Conservation (phyloP, 306 rosid species). For the Gastrolobium villosum region DNA sequence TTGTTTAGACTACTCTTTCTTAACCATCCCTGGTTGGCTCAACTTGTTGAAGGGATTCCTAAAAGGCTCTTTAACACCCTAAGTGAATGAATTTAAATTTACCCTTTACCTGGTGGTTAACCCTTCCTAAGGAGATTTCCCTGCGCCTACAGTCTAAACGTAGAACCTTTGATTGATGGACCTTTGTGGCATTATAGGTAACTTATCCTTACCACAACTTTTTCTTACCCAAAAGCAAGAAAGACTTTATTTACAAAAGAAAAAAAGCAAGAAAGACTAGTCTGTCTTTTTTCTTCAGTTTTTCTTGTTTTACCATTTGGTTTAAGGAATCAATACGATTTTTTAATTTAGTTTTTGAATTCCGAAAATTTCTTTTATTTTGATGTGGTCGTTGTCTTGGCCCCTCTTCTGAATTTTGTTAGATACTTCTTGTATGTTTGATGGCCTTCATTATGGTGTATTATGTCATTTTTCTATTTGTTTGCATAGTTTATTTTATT, state of each 20-base stretch:
- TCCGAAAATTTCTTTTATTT: background rate
- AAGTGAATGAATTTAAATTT: background rate
- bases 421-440: background rate
- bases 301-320: background rate
- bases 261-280: too few relatives aligned
- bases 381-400: background rate
- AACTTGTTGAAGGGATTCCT: background rate
- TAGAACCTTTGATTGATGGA: too few relatives aligned
- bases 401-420: background rate
- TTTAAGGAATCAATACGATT: background rate
- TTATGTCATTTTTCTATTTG: background rate
- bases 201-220: background rate
- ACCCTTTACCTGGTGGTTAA: background rate
- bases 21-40: background rate
- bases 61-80: background rate
- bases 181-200: background rate
- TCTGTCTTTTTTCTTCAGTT: background rate
- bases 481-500: background rate
- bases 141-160: background rate
- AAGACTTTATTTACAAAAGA: too few relatives aligned
- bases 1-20: background rate
- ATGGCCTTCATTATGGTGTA: background rate
- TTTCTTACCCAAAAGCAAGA: background rate
- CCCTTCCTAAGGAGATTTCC: background rate
- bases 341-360: background rate